These are phyloP conservation scores for Leccinum barrowsii DNA, from an alignment of 768 basidiomycete genomes.

Conservation along the genomic window DNA sequence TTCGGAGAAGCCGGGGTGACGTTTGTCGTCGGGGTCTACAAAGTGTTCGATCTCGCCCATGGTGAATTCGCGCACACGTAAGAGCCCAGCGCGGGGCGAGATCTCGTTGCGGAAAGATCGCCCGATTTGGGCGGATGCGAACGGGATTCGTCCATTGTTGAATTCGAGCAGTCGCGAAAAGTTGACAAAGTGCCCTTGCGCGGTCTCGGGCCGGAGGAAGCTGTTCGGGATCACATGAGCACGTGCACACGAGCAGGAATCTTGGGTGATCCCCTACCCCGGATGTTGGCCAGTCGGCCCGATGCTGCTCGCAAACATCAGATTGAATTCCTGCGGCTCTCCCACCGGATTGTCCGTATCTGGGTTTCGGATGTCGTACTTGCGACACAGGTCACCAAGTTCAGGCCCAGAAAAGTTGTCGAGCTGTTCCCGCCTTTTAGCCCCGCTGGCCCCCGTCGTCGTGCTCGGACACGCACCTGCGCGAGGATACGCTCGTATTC, in stretches of 20 bases:
- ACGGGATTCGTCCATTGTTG: constrained; percentile 95
- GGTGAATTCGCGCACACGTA: constrained; percentile 97
- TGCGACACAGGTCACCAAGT: constrained; percentile 81
- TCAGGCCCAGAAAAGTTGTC: constrained; percentile 93
- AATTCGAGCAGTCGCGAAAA: constrained; percentile 95
- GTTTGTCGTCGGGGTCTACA: constrained; percentile 92
- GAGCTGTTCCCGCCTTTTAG: constrained; percentile 14
- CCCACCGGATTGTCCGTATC: constrained; percentile 90
- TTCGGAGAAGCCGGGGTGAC: constrained; percentile 79
- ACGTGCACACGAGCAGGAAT: background rate
- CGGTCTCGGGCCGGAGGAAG: constrained; percentile 95
- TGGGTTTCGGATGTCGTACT: constrained; percentile 80
- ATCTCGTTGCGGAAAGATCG: constrained; percentile 98
- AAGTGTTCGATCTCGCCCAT: constrained; percentile 99
- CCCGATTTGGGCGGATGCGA: constrained; percentile 96
- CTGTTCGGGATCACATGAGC: constrained; percentile 35
- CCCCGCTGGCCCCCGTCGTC: background rate
- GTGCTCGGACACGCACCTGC: constrained; percentile 55
- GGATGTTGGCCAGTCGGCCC: constrained; percentile 97
- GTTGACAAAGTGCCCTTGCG: constrained; percentile 98
- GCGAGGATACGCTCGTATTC: constrained; percentile 84
- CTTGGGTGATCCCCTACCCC: constrained; percentile 48
- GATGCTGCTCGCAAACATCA: constrained; percentile 98
- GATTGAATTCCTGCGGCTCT: constrained; percentile 94
- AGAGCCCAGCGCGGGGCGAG: constrained; percentile 90